Evolutionary conservation across 441 rosid species (phyloP).

Genomic region (Populus hybrid): DNA sequence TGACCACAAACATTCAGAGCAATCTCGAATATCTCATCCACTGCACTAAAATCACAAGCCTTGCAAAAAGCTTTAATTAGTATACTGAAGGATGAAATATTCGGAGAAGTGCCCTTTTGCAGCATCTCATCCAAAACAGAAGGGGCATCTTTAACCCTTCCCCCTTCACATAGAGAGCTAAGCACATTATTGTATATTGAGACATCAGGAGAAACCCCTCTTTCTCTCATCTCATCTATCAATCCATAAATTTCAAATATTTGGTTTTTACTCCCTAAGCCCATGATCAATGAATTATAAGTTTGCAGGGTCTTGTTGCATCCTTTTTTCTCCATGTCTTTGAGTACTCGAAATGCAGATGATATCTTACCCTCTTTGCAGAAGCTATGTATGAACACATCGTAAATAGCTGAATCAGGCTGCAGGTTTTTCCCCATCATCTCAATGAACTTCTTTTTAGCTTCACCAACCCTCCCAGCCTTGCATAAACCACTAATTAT

Average conservation of each 20-base stretch:
- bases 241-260: conserved; percentile 88
- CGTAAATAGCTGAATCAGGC: conserved; percentile 75
- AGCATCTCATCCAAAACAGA: conserved; percentile 82
- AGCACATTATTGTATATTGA: conserved; percentile 74
- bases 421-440: conserved; percentile 68
- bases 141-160: conserved; percentile 72
- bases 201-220: conserved; percentile 74
- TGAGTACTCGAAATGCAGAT: conserved; percentile 90
- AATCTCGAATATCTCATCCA: conserved; percentile 72
- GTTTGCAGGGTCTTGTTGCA: conserved; percentile 76
- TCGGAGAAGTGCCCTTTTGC: conserved; percentile 67
- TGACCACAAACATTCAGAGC: conserved; percentile 76
- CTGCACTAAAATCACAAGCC: conserved; percentile 58
- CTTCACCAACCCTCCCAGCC: conserved; percentile 76
- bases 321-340: conserved; percentile 93
- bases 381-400: conserved; percentile 66
- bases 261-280: conserved; percentile 74
- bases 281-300: conserved; percentile 79
- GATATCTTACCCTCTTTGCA: conserved; percentile 89
- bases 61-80: conserved; percentile 73
- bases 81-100: conserved; percentile 63
- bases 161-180: conserved; percentile 75
- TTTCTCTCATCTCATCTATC: conserved; percentile 92
- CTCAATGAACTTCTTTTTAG: conserved; percentile 71
- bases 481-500: conserved; percentile 74